These are phyloP conservation scores for Lasiosphaeria ovina DNA, from an alignment of 495 filamentous ascomycete species.

Conservation along the genomic window DNA sequence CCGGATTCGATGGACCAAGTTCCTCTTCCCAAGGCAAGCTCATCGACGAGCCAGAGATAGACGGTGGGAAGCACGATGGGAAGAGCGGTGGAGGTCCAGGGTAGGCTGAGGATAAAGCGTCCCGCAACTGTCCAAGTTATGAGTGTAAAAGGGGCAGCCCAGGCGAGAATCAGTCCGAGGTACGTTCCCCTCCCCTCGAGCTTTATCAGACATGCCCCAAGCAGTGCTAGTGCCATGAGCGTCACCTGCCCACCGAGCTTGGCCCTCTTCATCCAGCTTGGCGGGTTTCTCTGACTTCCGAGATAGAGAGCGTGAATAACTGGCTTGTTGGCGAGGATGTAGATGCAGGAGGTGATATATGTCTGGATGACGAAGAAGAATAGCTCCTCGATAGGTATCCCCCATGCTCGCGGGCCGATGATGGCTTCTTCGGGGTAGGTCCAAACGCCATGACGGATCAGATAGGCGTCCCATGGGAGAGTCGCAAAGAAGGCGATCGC, in stretches of 20 bases:
- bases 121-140: slow-evolving; percentile 61
- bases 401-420: slow-evolving; percentile 54
- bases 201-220: slow-evolving; percentile 40
- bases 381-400: slow-evolving; percentile 63
- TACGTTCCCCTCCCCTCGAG: slow-evolving; percentile 53
- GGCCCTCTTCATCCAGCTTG: slow-evolving; percentile 16
- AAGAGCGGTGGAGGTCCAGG: slow-evolving; percentile 46
- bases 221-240: slow-evolving; percentile 36
- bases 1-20: slow-evolving; percentile 64
- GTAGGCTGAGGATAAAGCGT: slow-evolving; percentile 56
- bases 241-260: slow-evolving; percentile 43
- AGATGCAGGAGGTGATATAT: slow-evolving; percentile 64
- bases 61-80: slow-evolving; percentile 61
- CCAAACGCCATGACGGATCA: slow-evolving; percentile 62
- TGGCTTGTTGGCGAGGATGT: slow-evolving; percentile 61
- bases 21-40: slow-evolving; percentile 56
- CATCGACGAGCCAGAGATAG: slow-evolving; percentile 67
- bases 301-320: slow-evolving; percentile 58
- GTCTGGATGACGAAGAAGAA: slow-evolving; percentile 78
- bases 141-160: slow-evolving; percentile 61
- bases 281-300: slow-evolving; percentile 17
- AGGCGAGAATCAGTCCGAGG: slow-evolving; percentile 63
- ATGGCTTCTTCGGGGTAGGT: slow-evolving; percentile 62
- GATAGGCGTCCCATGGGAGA: slow-evolving; percentile 69
- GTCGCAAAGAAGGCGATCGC: slow-evolving; percentile 58